Percentiles rank a stretch among this genome's conserved stretches.
Conservation (phyloP, 148 eudicot genomes). For the Rhododendron vialii region DNA sequence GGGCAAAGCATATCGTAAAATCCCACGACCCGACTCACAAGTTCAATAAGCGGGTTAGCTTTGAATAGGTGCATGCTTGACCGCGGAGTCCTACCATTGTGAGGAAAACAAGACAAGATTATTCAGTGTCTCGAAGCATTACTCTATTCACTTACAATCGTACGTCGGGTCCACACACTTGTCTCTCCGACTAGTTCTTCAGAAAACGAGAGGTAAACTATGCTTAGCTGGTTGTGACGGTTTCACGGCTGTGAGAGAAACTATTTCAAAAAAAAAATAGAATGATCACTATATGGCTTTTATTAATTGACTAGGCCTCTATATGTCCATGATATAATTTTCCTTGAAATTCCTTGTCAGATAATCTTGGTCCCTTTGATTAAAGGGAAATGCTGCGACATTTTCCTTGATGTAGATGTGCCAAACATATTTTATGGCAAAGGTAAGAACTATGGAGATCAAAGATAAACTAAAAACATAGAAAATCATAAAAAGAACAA, state of each 20-base stretch:
- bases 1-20: not conserved
- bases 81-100: not conserved
- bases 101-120: not conserved
- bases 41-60: not conserved
- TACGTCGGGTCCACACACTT: not conserved
- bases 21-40: not conserved
- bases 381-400: not conserved
- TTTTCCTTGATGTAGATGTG: not conserved
- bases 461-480: not conserved
- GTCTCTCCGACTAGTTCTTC: not conserved
- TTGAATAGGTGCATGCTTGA: not conserved
- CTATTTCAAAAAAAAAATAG: not conserved
- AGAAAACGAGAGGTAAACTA: not conserved
- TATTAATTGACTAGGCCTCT: not conserved
- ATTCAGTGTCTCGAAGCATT: not conserved
- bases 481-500: too few species aligned
- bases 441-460: not conserved
- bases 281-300: not conserved
- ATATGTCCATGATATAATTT: not conserved
- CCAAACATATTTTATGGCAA: not conserved
- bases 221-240: not conserved
- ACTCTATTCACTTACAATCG: not conserved
- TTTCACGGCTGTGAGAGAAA: not conserved
- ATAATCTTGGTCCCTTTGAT: not conserved
- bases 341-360: not conserved